Conservation (phyloP, 2,329 filamentous ascomycete species). For the Exophiala mesophila region DNA sequence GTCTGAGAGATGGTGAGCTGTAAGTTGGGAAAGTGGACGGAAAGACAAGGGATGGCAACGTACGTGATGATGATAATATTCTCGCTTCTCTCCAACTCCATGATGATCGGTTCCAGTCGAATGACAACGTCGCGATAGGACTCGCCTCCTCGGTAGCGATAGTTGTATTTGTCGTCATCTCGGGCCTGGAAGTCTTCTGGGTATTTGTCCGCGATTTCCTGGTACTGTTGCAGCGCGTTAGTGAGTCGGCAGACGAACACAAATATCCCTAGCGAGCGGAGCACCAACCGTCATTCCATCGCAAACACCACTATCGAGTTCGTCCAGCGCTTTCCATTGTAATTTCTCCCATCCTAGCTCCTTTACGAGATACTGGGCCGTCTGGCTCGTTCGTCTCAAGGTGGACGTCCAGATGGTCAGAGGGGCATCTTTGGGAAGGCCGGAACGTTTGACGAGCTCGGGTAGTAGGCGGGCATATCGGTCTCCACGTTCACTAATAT, state of each 20-base stretch:
- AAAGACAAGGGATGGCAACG: conserved; percentile 2
- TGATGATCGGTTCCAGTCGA: conserved; percentile 96
- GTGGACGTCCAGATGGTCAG: conserved; percentile 73
- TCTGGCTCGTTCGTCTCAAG: conserved; percentile 81
- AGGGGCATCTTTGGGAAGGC: conserved; percentile 63
- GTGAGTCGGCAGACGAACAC: neutral
- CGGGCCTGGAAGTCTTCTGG: conserved; percentile 93
- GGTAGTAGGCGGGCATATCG: conserved; percentile 82
- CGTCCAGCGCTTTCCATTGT: conserved; percentile 97
- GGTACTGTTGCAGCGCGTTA: conserved; percentile 50
- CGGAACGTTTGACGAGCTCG: conserved; percentile 75
- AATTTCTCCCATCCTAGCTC: conserved; percentile 76
- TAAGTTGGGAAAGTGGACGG: neutral
- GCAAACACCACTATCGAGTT: conserved; percentile 93
- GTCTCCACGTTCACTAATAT: conserved; percentile 79
- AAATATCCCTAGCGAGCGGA: neutral
- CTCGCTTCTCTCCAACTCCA: conserved; percentile 94
- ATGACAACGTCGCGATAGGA: conserved; percentile 96
- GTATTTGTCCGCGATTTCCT: conserved; percentile 84
- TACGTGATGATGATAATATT: conserved; percentile 92
- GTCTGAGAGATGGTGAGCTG: conserved; percentile 32
- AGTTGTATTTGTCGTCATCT: conserved; percentile 99
- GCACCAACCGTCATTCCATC: conserved; percentile 69
- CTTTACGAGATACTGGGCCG: conserved; percentile 71
- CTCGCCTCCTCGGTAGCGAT: conserved; percentile 94